Base-by-base conservation (phyloP, 257 asterid species). In the Fraxinus pennsylvanica region DNA sequence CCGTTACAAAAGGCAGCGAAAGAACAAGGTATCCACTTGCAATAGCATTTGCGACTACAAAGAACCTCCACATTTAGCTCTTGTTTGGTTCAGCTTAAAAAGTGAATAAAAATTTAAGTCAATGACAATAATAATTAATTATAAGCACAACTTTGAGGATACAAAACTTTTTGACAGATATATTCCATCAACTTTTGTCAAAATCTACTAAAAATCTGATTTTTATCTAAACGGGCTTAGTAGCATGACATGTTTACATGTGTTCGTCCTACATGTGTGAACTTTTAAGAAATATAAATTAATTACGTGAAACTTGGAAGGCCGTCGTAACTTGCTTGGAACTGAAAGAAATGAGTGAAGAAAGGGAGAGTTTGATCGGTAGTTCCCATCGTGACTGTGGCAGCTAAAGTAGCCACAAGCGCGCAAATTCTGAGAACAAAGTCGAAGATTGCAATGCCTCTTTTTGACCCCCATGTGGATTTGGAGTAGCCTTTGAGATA, bases 331-430 rank as follows among this genome's bases (percentile, higher is more conserved):
- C 88, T 87, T 32, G 88, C 90, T 76, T 87, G 88, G 74, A 87
- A 87, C 83, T 87, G 88, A 78, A 87, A 84, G 82, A 87, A 85
- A 75, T 87, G 88, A 9, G 89, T 80, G 88, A 84, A 87, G 76
- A 84, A 87, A 1, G 88, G 90, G 57, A 84, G 87, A 43, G 88
- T 87, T 74, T 87, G 76, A 74, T 85, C 89, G 47, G 88, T 83
- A 72, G 91, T 87, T 27, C 91, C 91, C 91, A 87, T 87, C 50
- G 91, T 79, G 78, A 81, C 52, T 38, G 89, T 68, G 27, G 91
- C 87, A 25, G 86, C 87, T 30, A 87, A 66, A 13, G 88, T 86
- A 13, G 90, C 87, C 36, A 70, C 87, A 13, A 84, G 82, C 1
- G 76, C 84, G 61, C 87, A 84, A 3, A 85, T 76, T 71, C 90